A percentile compares a stretch with the other conserved stretches of the same genome.
These are phyloP conservation scores for Rhizopogon hawkerae DNA, from an alignment of 1,284 basidiomycete genomes.

Conservation along the genomic window DNA sequence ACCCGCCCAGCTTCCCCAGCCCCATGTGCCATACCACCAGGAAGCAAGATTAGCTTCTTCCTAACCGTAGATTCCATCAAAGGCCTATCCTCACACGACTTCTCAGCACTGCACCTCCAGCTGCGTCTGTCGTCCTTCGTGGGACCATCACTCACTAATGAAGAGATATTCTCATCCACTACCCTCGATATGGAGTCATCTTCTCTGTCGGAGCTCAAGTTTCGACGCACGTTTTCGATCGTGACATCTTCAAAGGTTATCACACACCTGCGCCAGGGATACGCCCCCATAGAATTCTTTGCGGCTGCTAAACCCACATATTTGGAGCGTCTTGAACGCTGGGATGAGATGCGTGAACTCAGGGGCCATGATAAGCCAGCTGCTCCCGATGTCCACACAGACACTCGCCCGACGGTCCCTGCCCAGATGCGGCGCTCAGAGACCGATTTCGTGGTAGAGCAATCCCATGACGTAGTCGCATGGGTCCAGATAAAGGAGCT, in stretches of 20 bases:
- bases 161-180: slow-evolving; percentile 76
- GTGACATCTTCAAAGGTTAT: slow-evolving; percentile 67
- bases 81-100: slow-evolving; percentile 82
- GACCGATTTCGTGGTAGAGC: slow-evolving; percentile 83
- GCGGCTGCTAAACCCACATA: slow-evolving; percentile 75
- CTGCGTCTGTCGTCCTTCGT: slow-evolving; percentile 75
- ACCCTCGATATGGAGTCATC: slow-evolving; percentile 67
- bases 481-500: slow-evolving; percentile 86
- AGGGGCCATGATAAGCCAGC: slow-evolving; percentile 33
- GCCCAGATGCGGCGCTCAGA: slow-evolving; percentile 85
- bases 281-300: slow-evolving; percentile 84
- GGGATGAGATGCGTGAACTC: slow-evolving; percentile 82
- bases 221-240: slow-evolving; percentile 74
- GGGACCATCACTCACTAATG: slow-evolving; percentile 58
- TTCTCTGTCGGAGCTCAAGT: slow-evolving; percentile 68
- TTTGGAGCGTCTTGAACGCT: slow-evolving; percentile 79
- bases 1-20: slow-evolving; percentile 65
- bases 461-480: slow-evolving; percentile 83
- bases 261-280: slow-evolving; percentile 63
- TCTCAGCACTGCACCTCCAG: slow-evolving; percentile 77
- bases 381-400: slow-evolving; percentile 24
- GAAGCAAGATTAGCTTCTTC: slow-evolving; percentile 75
- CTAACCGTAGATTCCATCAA: slow-evolving; percentile 79
- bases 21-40: slow-evolving; percentile 53
- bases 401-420: slow-evolving; percentile 32